Conservation (phyloP, 106 monocot genomes). For the Dendrobium catenatum region DNA sequence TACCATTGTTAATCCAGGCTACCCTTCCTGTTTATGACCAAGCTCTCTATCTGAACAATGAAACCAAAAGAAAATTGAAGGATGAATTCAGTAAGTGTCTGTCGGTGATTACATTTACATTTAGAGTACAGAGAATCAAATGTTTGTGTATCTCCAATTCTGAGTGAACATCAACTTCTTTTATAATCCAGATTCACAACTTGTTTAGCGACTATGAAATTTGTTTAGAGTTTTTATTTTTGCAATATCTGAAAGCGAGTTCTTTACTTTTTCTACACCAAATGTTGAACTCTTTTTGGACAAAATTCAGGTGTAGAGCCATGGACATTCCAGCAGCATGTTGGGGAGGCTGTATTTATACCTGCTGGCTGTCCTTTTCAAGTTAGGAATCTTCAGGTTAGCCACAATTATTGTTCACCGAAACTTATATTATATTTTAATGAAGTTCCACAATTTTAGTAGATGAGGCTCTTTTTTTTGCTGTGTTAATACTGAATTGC, state of each 20-base stretch:
- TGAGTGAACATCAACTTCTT: not conserved
- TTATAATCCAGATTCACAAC: not conserved
- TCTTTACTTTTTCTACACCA: not conserved
- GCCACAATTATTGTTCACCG: not conserved
- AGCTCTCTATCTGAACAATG: conserved; percentile 44
- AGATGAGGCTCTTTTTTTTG: not conserved
- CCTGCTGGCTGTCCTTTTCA: conserved; percentile 91
- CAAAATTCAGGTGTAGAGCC: conserved; percentile 53
- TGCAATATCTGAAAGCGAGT: not conserved
- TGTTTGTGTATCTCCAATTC: not conserved
- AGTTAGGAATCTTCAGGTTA: conserved; percentile 68
- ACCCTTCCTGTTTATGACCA: conserved; percentile 56
- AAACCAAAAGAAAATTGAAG: conserved; percentile 68
- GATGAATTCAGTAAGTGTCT: conserved; percentile 60
- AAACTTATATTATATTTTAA: not conserved
- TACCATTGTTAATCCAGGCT: conserved; percentile 29
- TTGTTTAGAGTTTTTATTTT: not conserved
- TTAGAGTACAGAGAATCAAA: not conserved
- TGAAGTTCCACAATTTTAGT: not conserved
- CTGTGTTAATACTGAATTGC: not conserved
- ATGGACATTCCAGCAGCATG: conserved; percentile 64
- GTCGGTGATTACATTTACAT: not conserved
- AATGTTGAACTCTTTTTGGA: not conserved
- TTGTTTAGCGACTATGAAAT: not conserved
- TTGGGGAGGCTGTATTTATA: conserved; percentile 78